phyloP scores from a whole-genome alignment of 352 stramenopile genomes.

The Globisporangium splendens region DNA sequence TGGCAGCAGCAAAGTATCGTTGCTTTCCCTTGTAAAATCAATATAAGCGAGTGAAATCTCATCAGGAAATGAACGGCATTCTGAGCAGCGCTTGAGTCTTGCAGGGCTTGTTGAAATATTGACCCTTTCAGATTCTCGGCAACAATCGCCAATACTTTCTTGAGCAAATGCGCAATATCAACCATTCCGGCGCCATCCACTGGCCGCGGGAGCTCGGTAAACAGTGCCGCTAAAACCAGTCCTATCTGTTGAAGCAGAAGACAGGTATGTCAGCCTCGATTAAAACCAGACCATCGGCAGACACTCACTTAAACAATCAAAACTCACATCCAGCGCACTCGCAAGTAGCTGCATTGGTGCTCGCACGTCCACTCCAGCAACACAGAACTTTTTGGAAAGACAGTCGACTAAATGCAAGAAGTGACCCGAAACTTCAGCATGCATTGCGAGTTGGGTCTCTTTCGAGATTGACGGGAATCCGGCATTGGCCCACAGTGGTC shows the following conservation, averaged over 20 bases:
- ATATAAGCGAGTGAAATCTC: constrained; percentile 55
- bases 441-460: constrained; percentile 16
- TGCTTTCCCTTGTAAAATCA: constrained; percentile 54
- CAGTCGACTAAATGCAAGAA: constrained; percentile 41
- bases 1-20: constrained; percentile 37
- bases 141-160: constrained; percentile 45
- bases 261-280: constrained; percentile 10
- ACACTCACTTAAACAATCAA: not conserved
- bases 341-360: constrained; percentile 31
- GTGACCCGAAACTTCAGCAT: constrained; percentile 23
- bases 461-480: constrained; percentile 34
- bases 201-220: constrained; percentile 16
- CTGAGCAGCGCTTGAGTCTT: constrained; percentile 17
- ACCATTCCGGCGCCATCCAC: constrained; percentile 9
- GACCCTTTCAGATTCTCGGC: constrained; percentile 23
- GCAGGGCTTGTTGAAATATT: constrained; percentile 8
- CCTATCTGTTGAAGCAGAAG: constrained; percentile 27
- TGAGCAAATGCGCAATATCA: constrained; percentile 22
- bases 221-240: constrained; percentile 35
- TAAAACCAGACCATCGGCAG: constrained; percentile 10
- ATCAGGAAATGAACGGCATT: constrained; percentile 34
- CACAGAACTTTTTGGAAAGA: constrained; percentile 31
- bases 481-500: not conserved
- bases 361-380: constrained; percentile 18
- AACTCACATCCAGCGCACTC: constrained; percentile 39